Conservation (phyloP, 148 eudicot species). For the Mesembryanthemum crystallinum region DNA sequence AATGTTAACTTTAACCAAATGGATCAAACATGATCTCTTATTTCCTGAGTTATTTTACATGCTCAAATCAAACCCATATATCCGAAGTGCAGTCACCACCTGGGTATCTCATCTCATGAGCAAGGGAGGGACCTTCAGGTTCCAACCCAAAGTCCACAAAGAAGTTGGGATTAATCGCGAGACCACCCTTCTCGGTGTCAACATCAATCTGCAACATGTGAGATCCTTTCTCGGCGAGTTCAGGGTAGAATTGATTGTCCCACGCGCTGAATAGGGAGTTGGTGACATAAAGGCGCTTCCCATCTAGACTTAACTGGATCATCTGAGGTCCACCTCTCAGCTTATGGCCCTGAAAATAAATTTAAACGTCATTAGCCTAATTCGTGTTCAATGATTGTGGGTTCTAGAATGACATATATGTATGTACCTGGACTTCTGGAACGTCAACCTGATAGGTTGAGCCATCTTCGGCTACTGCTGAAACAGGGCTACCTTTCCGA, state of each 20-base stretch:
- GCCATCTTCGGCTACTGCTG: conserved; percentile 79
- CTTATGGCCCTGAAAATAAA: conserved; percentile 52
- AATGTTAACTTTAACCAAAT: neutral
- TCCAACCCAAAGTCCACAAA: conserved; percentile 88
- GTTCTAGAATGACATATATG: neutral
- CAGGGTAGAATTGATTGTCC: conserved; percentile 95
- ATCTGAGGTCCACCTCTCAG: conserved; percentile 98
- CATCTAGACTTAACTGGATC: conserved; percentile 94
- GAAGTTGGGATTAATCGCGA: conserved; percentile 68
- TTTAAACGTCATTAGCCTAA: neutral
- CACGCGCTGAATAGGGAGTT: conserved; percentile 92
- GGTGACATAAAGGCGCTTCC: conserved; percentile 85
- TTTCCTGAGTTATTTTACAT: neutral
- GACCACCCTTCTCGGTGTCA: conserved; percentile 85
- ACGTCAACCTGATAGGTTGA: conserved; percentile 80
- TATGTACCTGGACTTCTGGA: conserved; percentile 70
- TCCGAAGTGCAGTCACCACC: conserved; percentile 99
- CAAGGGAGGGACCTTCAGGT: conserved; percentile 92
- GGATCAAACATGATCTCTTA: neutral
- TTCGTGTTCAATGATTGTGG: neutral
- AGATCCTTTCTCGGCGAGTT: conserved; percentile 70
- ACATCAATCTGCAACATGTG: conserved; percentile 95
- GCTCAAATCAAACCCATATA: conserved; percentile 75
- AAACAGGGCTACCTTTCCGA: conserved; percentile 70
- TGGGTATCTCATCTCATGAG: conserved; percentile 98